These are phyloP conservation scores for Combretum micranthum DNA, from an alignment of 345 rosid genomes.

Conservation along the genomic window DNA sequence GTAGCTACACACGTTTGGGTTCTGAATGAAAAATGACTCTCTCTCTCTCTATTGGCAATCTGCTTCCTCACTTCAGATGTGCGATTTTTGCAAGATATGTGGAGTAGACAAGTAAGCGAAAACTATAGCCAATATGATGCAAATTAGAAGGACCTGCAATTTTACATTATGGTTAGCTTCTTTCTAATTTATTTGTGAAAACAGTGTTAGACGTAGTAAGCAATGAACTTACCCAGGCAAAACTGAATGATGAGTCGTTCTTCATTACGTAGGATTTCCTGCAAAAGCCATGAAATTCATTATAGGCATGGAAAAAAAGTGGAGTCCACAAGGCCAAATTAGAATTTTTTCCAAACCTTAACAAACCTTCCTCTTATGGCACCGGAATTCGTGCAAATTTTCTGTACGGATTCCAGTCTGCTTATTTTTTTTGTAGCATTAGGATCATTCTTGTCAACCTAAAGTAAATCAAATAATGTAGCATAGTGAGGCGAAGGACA, in stretches of 20 bases:
- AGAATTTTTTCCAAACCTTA: not conserved
- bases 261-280: constrained; percentile 48
- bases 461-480: not conserved
- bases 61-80: no score
- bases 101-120: constrained; percentile 5
- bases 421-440: constrained; percentile 52
- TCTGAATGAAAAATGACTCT: no score
- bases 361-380: constrained; percentile 45
- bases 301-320: not conserved
- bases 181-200: no score
- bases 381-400: constrained; percentile 59
- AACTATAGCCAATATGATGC: constrained; percentile 6
- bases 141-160: constrained; percentile 7
- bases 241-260: constrained; percentile 16
- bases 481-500: no score
- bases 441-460: constrained; percentile 76
- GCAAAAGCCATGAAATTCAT: constrained; percentile 9
- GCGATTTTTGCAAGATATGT: no score
- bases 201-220: no score
- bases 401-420: constrained; percentile 56
- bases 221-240: constrained; percentile 24
- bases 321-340: not conserved
- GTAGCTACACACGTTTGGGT: no score
- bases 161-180: no score
- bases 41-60: no score